phyloP scores from a whole-genome alignment of 208 protist species.

The Endotrypanum monterogeii region DNA sequence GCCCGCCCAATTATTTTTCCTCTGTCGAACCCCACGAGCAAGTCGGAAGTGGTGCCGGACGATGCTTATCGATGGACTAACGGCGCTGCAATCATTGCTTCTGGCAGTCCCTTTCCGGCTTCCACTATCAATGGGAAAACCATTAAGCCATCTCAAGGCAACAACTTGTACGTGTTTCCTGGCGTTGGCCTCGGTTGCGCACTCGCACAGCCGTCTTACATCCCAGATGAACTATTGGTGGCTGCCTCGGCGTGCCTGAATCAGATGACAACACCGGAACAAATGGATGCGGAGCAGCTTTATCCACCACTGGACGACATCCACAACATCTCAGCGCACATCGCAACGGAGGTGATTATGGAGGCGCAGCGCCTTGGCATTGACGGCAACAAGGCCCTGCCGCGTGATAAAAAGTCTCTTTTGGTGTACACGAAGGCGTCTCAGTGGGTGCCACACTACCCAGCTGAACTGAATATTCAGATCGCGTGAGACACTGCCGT shows the following conservation, averaged over 20 bases:
- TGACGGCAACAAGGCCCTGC: constrained; percentile 50
- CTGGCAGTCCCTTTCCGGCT: constrained; percentile 95
- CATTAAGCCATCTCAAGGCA: constrained; percentile 93
- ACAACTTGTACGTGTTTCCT: constrained; percentile 98
- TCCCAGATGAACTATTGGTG: constrained; percentile 91
- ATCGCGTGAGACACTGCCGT: not conserved
- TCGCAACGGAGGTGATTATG: constrained; percentile 69
- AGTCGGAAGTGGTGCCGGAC: constrained; percentile 91
- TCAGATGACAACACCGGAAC: constrained; percentile 44
- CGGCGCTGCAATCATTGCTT: constrained; percentile 94
- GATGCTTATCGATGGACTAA: constrained; percentile 94
- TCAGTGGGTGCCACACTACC: constrained; percentile 82
- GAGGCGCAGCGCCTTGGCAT: constrained; percentile 69
- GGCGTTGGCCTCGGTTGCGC: constrained; percentile 93
- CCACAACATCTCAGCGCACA: constrained; percentile 76
- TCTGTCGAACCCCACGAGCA: constrained; percentile 94
- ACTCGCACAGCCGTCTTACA: constrained; percentile 63
- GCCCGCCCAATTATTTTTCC: constrained; percentile 96
- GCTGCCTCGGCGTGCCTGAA: constrained; percentile 82
- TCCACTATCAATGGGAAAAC: constrained; percentile 87
- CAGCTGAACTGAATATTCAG: constrained; percentile 31
- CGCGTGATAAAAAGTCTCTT: constrained; percentile 45
- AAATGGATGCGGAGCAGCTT: constrained; percentile 52
- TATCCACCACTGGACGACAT: constrained; percentile 80
- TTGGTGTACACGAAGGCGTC: constrained; percentile 41